phyloP scores from a whole-genome alignment of 2,329 filamentous ascomycete species.

The Colletotrichum ledebouriae region DNA sequence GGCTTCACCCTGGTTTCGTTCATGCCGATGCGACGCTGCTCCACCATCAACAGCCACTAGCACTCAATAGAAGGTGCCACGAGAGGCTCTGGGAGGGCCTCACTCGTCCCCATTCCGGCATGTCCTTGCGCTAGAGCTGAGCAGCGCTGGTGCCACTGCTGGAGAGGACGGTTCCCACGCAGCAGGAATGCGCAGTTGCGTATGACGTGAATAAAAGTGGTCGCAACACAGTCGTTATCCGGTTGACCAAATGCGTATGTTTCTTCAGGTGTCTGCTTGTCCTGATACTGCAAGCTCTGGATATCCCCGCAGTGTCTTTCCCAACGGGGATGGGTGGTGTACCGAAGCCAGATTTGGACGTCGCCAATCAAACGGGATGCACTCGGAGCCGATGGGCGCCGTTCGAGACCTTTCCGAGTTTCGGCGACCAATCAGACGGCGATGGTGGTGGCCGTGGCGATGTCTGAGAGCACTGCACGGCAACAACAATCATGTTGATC shows the following conservation, averaged over 20 bases:
- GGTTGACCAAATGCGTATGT: slow-evolving; percentile 9
- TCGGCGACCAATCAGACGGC: slow-evolving; percentile 1
- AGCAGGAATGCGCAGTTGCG: slow-evolving; percentile 17
- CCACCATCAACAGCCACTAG: slow-evolving; percentile 12
- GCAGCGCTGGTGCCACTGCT: slow-evolving; percentile 3
- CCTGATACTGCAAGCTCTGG: slow-evolving; percentile 8
- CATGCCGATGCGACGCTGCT: not conserved
- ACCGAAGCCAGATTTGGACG: not conserved
- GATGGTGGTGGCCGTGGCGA: slow-evolving; percentile 1
- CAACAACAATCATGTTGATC: slow-evolving; percentile 14
- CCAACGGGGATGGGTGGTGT: not conserved
- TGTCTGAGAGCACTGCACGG: slow-evolving; percentile 14
- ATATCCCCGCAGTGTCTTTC: not conserved
- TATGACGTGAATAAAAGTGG: slow-evolving; percentile 3
- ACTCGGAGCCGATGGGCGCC: not conserved
- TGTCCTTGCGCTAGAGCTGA: slow-evolving; percentile 37
- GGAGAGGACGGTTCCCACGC: slow-evolving; percentile 17
- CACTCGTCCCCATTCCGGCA: slow-evolving; percentile 30
- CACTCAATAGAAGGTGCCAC: slow-evolving; percentile 26
- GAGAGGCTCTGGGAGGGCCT: slow-evolving; percentile 40
- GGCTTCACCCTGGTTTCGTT: slow-evolving; percentile 7
- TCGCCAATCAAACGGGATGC: not conserved
- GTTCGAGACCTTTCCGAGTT: not conserved
- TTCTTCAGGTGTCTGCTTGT: slow-evolving; percentile 20
- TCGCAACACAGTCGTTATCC: not conserved